These are phyloP conservation scores for Datura wrightii DNA, from an alignment of 257 asterid species.

Conservation along the genomic window DNA sequence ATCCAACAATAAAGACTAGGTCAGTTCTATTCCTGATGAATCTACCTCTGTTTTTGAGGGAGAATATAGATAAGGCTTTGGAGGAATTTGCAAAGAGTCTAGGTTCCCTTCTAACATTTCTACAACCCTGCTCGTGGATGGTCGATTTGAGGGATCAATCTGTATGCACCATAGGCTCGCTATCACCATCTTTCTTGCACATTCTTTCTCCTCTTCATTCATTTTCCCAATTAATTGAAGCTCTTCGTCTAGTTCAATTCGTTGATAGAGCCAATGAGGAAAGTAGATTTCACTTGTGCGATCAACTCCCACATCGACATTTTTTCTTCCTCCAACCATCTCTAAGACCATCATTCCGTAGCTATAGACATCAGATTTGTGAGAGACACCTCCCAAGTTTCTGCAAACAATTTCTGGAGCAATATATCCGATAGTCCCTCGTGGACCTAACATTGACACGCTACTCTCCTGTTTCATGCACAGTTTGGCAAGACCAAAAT, in stretches of 20 bases:
- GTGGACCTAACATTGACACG: not conserved
- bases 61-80: constrained; percentile 36
- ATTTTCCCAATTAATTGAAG: not conserved
- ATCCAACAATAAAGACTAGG: not conserved
- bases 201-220: constrained; percentile 33
- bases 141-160: constrained; percentile 41
- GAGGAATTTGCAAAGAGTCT: constrained; percentile 43
- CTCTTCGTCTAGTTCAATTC: constrained; percentile 25
- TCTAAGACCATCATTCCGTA: constrained; percentile 29
- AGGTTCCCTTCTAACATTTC: constrained; percentile 50
- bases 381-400: constrained; percentile 26
- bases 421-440: not conserved
- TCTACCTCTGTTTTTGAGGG: constrained; percentile 29
- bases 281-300: constrained; percentile 36
- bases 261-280: constrained; percentile 40
- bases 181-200: constrained; percentile 41
- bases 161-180: constrained; percentile 60
- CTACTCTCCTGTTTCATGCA: constrained; percentile 3
- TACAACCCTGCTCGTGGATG: constrained; percentile 45
- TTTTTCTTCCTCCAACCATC: constrained; percentile 29
- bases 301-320: not conserved
- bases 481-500: constrained; percentile 19
- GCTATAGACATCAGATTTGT: not conserved
- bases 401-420: constrained; percentile 28
- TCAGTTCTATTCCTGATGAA: not conserved